A percentile compares a stretch with the other conserved stretches of the same genome.
These are phyloP conservation scores for Chernovozyma aurita DNA, from an alignment of 1,139 yeast species.

Conservation along the genomic window DNA sequence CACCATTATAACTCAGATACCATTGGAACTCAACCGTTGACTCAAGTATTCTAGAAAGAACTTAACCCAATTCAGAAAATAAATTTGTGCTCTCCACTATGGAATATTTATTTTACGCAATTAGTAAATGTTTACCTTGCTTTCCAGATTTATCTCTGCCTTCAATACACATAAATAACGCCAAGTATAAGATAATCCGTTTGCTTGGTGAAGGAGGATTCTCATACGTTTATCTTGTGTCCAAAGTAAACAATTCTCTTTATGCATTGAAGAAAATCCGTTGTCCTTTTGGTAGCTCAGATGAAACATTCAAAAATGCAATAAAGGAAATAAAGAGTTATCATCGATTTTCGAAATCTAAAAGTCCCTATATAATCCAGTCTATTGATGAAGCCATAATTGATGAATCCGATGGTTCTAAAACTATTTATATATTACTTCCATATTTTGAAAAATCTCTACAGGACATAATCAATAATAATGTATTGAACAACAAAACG, in stretches of 20 bases:
- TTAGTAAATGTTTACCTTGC: slow-evolving; percentile 39
- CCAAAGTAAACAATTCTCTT: slow-evolving; percentile 39
- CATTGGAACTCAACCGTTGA: too few relatives aligned
- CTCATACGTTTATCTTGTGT: slow-evolving; percentile 80
- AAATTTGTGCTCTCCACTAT: too few relatives aligned
- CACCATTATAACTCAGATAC: too few relatives aligned
- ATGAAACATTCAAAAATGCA: slow-evolving; percentile 54
- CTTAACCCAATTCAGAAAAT: too few relatives aligned
- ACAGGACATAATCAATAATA: slow-evolving; percentile 69
- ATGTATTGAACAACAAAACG: slow-evolving; percentile 49
- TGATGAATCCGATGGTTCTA: slow-evolving; percentile 75
- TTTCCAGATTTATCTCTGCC: slow-evolving; percentile 42
- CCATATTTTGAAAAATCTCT: slow-evolving; percentile 73
- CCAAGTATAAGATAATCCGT: slow-evolving; percentile 52
- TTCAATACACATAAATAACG: slow-evolving; percentile 45
- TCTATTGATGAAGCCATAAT: slow-evolving; percentile 67
- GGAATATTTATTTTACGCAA: slow-evolving; percentile 21
- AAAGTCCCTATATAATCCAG: slow-evolving; percentile 59
- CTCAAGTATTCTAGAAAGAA: too few relatives aligned
- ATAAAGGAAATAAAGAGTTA: slow-evolving; percentile 74
- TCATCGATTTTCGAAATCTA: slow-evolving; percentile 55
- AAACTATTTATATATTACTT: slow-evolving; percentile 69
- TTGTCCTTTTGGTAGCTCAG: slow-evolving; percentile 83
- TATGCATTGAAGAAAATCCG: slow-evolving; percentile 82
- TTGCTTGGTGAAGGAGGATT: slow-evolving; percentile 89